Evolutionary conservation across 805 yeast species (phyloP).

Genomic region (Candida manassasensis): DNA sequence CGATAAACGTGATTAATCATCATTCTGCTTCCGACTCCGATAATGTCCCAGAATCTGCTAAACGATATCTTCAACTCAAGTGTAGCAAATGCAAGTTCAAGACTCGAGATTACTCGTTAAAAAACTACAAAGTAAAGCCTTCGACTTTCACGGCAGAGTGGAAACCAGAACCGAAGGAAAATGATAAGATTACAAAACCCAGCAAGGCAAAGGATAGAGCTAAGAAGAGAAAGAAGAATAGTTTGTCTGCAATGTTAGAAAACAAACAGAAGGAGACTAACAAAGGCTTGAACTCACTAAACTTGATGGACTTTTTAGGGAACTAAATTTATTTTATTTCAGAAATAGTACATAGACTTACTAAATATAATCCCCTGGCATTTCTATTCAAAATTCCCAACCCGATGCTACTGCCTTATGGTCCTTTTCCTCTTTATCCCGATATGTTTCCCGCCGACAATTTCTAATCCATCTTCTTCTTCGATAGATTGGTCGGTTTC

Average conservation of each 20-base stretch:
- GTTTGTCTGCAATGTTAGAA: constrained; percentile 37
- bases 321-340: too few species aligned
- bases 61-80: constrained; percentile 1
- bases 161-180: constrained; percentile 7
- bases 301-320: constrained; percentile 47
- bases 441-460: constrained; percentile 17
- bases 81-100: not conserved
- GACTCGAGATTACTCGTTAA: not conserved
- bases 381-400: constrained; percentile 5
- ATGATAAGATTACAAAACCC: constrained; percentile 1
- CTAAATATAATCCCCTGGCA: too few species aligned
- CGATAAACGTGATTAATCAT: too few species aligned
- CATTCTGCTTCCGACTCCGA: too few species aligned
- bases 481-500: constrained; percentile 30
- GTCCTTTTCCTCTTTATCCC: constrained; percentile 4
- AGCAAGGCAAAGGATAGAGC: constrained; percentile 18
- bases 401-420: constrained; percentile 3
- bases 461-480: constrained; percentile 65
- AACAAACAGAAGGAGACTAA: constrained; percentile 33
- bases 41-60: too few species aligned
- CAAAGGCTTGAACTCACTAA: constrained; percentile 31
- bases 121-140: not conserved
- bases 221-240: constrained; percentile 45
- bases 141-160: constrained; percentile 9
- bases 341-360: too few species aligned